Conservation (phyloP, 305 asterid species). For the Fraxinus paxiana region DNA sequence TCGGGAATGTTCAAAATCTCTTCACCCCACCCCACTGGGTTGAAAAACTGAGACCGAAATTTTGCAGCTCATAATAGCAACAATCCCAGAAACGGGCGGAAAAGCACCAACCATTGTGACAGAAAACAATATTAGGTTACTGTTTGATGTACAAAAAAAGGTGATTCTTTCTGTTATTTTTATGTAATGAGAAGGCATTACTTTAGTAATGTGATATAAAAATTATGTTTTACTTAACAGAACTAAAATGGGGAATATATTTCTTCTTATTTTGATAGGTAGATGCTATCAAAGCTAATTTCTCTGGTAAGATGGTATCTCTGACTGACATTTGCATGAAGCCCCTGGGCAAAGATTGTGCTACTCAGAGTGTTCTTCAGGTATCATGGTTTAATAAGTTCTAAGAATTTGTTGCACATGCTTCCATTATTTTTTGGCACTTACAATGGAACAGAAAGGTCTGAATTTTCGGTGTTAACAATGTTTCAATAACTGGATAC, state of each 20-base stretch:
- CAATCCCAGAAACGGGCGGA: slow-evolving; percentile 62
- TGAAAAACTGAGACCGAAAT: slow-evolving; percentile 17
- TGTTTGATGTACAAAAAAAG: slow-evolving; percentile 88
- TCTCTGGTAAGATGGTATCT: slow-evolving; percentile 75
- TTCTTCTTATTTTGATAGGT: slow-evolving; percentile 49
- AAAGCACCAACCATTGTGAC: slow-evolving; percentile 78
- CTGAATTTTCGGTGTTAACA: neutral
- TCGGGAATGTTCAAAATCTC: neutral
- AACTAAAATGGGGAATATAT: slow-evolving; percentile 11
- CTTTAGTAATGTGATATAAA: neutral
- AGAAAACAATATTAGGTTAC: slow-evolving; percentile 78
- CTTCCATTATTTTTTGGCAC: neutral
- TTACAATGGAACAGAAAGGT: neutral
- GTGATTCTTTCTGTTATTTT: slow-evolving; percentile 30
- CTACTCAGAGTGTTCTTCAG: slow-evolving; percentile 97
- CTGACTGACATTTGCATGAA: slow-evolving; percentile 93
- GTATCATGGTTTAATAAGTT: slow-evolving; percentile 31
- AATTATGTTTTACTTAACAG: neutral
- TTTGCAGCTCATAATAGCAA: slow-evolving; percentile 87
- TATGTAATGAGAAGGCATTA: slow-evolving; percentile 1
- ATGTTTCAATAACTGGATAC: neutral
- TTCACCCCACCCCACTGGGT: neutral
- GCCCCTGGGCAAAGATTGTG: slow-evolving; percentile 97
- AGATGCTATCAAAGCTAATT: slow-evolving; percentile 82
- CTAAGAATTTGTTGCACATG: neutral